Evolutionary conservation across 352 stramenopile species (phyloP).

Genomic region (Phytophthora foliorum): DNA sequence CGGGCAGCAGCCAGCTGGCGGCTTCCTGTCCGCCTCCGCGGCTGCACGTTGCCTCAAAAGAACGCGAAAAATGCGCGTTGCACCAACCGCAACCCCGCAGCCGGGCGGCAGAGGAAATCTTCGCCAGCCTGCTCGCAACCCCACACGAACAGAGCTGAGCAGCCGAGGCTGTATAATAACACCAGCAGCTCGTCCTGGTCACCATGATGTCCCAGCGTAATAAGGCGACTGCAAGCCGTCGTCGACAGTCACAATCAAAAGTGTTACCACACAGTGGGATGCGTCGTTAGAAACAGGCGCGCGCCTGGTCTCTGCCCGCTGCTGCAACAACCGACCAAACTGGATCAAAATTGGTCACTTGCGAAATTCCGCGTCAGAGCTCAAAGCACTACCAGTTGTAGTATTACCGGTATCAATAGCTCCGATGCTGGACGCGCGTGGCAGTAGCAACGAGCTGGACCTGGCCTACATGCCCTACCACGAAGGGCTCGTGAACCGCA

Average conservation of each 20-base stretch:
- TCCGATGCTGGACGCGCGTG: conserved; percentile 34
- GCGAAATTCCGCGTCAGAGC: conserved; percentile 22
- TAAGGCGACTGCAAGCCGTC: no score
- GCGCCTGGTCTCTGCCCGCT: neutral
- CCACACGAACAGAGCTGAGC: neutral
- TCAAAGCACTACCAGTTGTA: neutral
- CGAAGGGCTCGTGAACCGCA: conserved; percentile 54
- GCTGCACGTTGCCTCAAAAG: conserved; percentile 14
- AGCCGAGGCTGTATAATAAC: no score
- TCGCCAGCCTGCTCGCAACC: no score
- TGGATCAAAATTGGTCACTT: conserved; percentile 14
- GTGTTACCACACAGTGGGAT: conserved; percentile 20
- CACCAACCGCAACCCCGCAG: conserved; percentile 3
- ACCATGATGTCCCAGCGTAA: no score
- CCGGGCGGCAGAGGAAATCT: conserved; percentile 15
- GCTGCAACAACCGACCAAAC: conserved; percentile 28
- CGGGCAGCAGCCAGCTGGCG: conserved; percentile 28
- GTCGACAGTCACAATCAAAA: conserved; percentile 10
- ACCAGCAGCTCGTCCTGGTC: neutral
- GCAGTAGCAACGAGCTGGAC: conserved; percentile 42
- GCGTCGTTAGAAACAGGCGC: conserved; percentile 10
- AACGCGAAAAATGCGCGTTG: conserved; percentile 7
- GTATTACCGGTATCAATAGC: neutral
- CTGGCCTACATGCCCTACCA: conserved; percentile 64
- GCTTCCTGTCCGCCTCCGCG: conserved; percentile 24